These are phyloP conservation scores for Sphagnum fallax DNA, from an alignment of 228 moss, liverwort and hornwort species.

Conservation along the genomic window DNA sequence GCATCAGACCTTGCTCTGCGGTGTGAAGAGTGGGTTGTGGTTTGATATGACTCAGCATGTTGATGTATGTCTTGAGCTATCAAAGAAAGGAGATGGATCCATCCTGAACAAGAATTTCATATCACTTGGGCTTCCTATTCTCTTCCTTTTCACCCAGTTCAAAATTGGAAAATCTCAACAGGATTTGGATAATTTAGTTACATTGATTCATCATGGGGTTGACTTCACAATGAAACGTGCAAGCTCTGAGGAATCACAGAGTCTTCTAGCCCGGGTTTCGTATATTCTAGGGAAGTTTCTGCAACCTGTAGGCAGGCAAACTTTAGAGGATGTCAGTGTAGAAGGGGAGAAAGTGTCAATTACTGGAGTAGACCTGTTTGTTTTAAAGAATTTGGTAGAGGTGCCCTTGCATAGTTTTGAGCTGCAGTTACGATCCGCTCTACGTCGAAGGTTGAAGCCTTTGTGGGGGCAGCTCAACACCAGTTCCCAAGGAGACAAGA, in stretches of 20 bases:
- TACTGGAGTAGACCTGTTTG: background rate
- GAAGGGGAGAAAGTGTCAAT: too few species aligned
- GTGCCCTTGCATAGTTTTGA: slow-evolving; percentile 62
- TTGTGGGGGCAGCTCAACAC: slow-evolving; percentile 23
- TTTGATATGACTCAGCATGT: slow-evolving; percentile 5
- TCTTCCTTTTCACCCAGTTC: slow-evolving; percentile 22
- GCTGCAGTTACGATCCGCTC: slow-evolving; percentile 42
- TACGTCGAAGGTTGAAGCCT: slow-evolving; percentile 36
- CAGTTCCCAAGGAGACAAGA: background rate
- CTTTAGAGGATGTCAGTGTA: too few species aligned
- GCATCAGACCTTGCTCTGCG: slow-evolving; percentile 38
- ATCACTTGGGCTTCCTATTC: slow-evolving; percentile 40
- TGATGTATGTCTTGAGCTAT: slow-evolving; percentile 13
- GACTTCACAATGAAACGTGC: slow-evolving; percentile 4
- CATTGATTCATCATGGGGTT: slow-evolving; percentile 15
- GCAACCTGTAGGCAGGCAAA: too few species aligned
- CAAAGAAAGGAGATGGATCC: slow-evolving; percentile 4
- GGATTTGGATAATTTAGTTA: slow-evolving; percentile 19
- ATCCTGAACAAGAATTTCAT: slow-evolving; percentile 25
- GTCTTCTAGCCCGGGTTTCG: background rate
- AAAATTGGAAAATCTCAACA: slow-evolving; percentile 20
- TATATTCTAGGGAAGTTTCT: slow-evolving; percentile 5
- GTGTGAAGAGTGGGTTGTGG: slow-evolving; percentile 12
- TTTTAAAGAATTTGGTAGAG: slow-evolving; percentile 18
- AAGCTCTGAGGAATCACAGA: slow-evolving; percentile 8